Evolutionary conservation across 768 basidiomycete genomes (phyloP).

Genomic region (Kwoniella botswanensis): DNA sequence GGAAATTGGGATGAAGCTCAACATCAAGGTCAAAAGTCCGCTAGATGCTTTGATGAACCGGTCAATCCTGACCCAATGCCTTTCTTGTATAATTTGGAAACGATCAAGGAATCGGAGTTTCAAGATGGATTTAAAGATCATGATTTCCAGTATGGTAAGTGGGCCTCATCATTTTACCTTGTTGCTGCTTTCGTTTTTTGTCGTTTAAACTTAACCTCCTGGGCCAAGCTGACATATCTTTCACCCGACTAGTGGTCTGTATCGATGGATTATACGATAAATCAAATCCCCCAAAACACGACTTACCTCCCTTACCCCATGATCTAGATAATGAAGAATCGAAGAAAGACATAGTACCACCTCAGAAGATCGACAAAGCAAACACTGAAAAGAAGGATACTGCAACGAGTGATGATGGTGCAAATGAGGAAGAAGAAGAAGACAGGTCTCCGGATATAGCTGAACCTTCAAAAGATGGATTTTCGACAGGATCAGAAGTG

Average conservation of each 20-base stretch:
- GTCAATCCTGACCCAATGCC: constrained; percentile 55
- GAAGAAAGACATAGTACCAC: background rate
- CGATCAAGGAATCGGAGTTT: constrained; percentile 47
- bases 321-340: constrained; percentile 17
- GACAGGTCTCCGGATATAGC: background rate
- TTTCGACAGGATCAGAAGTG: constrained; percentile 47
- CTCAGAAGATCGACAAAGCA: background rate
- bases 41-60: constrained; percentile 55
- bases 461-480: constrained; percentile 5
- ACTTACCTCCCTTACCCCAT: constrained; percentile 17
- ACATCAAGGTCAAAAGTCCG: constrained; percentile 50
- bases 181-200: no score
- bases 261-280: constrained; percentile 48
- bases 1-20: constrained; percentile 58
- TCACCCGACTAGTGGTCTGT: constrained; percentile 51
- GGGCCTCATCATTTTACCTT: background rate
- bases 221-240: no score
- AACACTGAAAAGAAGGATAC: background rate
- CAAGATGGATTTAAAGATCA: constrained; percentile 56
- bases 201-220: no score
- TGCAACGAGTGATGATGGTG: no score
- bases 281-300: constrained; percentile 34
- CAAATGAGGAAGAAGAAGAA: background rate
- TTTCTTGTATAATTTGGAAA: constrained; percentile 44
- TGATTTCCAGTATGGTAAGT: constrained; percentile 57